Conservation (phyloP, 768 basidiomycete species). For the Coprinellus aureogranulatus region DNA sequence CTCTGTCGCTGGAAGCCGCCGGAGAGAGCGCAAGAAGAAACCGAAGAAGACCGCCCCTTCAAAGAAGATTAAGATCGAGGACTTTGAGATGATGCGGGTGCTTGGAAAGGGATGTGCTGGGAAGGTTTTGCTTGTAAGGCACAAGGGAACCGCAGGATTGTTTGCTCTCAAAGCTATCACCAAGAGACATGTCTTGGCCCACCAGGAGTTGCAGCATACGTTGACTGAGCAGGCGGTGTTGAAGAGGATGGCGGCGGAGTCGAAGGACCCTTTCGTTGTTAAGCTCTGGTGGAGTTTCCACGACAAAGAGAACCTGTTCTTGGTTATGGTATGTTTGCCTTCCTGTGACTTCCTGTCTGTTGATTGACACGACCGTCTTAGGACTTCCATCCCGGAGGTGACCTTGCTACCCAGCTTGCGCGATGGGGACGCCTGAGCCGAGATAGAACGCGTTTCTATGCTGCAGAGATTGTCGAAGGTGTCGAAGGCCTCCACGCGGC, state of each 20-base stretch:
- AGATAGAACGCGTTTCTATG: slow-evolving; percentile 94
- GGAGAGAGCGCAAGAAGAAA: slow-evolving; percentile 19
- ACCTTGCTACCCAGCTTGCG: slow-evolving; percentile 95
- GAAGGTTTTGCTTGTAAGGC: slow-evolving; percentile 88
- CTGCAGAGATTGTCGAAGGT: slow-evolving; percentile 95
- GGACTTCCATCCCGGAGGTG: slow-evolving; percentile 96
- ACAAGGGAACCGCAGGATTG: slow-evolving; percentile 67
- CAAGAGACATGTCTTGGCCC: slow-evolving; percentile 93
- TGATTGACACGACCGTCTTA: slow-evolving; percentile 19
- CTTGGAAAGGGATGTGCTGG: slow-evolving; percentile 97
- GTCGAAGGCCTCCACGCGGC: slow-evolving; percentile 90
- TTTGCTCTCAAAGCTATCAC: slow-evolving; percentile 98
- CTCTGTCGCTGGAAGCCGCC: slow-evolving; percentile 39
- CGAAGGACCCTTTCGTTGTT: slow-evolving; percentile 90
- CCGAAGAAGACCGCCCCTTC: slow-evolving; percentile 46
- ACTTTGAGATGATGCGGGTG: slow-evolving; percentile 97
- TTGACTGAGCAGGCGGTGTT: slow-evolving; percentile 94
- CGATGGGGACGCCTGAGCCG: slow-evolving; percentile 92
- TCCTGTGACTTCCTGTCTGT: slow-evolving; percentile 2
- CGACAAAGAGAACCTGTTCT: slow-evolving; percentile 94
- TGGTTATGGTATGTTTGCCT: slow-evolving; percentile 75
- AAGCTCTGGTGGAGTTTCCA: slow-evolving; percentile 98
- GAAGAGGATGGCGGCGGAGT: slow-evolving; percentile 88
- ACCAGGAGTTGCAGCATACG: slow-evolving; percentile 95
- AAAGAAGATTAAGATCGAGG: slow-evolving; percentile 77